Evolutionary conservation across 148 eudicot species (phyloP).

Genomic region (Spergularia bocconei): DNA sequence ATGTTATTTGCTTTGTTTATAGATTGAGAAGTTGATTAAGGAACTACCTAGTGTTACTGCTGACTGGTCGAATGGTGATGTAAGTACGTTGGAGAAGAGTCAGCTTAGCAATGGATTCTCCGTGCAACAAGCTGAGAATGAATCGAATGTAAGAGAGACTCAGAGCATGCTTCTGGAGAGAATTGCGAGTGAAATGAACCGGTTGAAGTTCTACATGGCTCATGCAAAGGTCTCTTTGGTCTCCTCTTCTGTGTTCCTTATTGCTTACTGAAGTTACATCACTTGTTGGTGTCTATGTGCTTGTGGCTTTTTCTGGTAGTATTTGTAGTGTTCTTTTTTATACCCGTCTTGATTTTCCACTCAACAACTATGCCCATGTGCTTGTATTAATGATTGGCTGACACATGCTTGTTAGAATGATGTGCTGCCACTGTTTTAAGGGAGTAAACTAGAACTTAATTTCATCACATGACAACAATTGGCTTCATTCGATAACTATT

Average conservation of each 20-base stretch:
- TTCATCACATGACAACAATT: too few relatives aligned
- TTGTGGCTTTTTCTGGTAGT: not conserved
- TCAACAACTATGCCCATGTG: too few relatives aligned
- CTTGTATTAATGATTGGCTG: too few relatives aligned
- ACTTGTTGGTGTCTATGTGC: not conserved
- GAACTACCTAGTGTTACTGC: slow-evolving; percentile 90
- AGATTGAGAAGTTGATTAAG: slow-evolving; percentile 95
- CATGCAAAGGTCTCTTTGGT: slow-evolving; percentile 85
- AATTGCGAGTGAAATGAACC: slow-evolving; percentile 99
- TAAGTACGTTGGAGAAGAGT: slow-evolving; percentile 40
- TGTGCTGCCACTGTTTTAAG: not conserved
- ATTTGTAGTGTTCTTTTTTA: not conserved
- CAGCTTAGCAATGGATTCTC: slow-evolving; percentile 64
- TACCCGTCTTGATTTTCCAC: too few relatives aligned
- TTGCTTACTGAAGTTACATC: slow-evolving; percentile 2
- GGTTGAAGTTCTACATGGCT: slow-evolving; percentile 88
- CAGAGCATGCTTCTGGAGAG: slow-evolving; percentile 98
- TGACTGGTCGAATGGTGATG: slow-evolving; percentile 73
- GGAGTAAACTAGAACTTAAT: not conserved
- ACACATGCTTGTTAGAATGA: too few relatives aligned
- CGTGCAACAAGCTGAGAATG: slow-evolving; percentile 64
- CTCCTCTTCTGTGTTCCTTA: slow-evolving; percentile 22
- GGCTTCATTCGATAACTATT: too few relatives aligned
- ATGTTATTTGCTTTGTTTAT: slow-evolving; percentile 19
- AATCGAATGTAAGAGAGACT: slow-evolving; percentile 80